phyloP scores from a whole-genome alignment of 805 yeast genomes.

The Kluyveromyces dobzhanskii region DNA sequence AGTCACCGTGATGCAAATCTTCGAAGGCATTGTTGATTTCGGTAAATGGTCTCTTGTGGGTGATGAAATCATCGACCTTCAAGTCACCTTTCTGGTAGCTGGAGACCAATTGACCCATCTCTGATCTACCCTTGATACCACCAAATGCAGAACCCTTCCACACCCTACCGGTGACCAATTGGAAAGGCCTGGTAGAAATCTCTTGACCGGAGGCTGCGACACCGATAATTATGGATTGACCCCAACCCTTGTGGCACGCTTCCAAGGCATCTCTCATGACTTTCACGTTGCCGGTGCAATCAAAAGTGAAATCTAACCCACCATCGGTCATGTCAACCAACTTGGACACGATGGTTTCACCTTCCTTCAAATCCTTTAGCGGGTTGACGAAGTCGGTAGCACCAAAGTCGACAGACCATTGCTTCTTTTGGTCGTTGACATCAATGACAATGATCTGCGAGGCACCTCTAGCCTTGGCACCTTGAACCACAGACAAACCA shows the following conservation, averaged over 20 bases:
- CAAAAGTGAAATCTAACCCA: conserved; percentile 92
- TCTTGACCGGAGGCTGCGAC: conserved; percentile 99
- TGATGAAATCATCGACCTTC: conserved; percentile 91
- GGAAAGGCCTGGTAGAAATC: conserved; percentile 96
- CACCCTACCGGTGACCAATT: conserved; percentile 95
- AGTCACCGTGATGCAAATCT: conserved; percentile 89
- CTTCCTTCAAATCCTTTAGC: conserved; percentile 53
- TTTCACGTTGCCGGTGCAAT: conserved; percentile 92
- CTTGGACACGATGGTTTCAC: conserved; percentile 69
- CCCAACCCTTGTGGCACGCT: conserved; percentile 99
- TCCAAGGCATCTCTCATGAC: conserved; percentile 97
- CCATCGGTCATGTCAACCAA: conserved; percentile 90
- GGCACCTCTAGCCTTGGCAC: conserved; percentile 80
- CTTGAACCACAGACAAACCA: conserved; percentile 93
- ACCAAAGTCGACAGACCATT: conserved; percentile 83
- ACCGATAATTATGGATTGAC: conserved; percentile 89
- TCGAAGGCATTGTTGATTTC: conserved; percentile 85
- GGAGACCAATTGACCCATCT: conserved; percentile 83
- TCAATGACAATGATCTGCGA: conserved; percentile 78
- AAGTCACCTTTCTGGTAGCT: conserved; percentile 74
- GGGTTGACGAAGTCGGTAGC: conserved; percentile 95
- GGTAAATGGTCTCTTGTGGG: conserved; percentile 73
- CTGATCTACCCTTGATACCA: conserved; percentile 96
- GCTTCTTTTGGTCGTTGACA: conserved; percentile 73
- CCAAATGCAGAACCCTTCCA: conserved; percentile 99